phyloP scores from a whole-genome alignment of 2,329 filamentous ascomycete species.

The Claviceps capensis region DNA sequence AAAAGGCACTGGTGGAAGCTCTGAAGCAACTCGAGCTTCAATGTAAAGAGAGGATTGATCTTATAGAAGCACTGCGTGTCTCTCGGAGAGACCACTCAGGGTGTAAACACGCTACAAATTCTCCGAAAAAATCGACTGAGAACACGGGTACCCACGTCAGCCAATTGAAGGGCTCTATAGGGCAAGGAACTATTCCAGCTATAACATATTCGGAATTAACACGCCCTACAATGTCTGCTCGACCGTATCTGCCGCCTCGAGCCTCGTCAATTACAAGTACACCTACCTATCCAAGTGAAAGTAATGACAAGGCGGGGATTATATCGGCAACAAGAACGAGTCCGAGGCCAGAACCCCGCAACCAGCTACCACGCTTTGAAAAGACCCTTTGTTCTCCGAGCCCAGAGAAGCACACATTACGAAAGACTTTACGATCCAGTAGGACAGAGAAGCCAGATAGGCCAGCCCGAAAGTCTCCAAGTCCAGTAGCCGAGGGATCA shows the following conservation, averaged over 20 bases:
- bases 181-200: conserved; percentile 68
- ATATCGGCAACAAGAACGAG: conserved; percentile 8
- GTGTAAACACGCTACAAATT: conserved; percentile 5
- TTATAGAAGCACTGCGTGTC: conserved; percentile 67
- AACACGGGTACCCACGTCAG: conserved; percentile 7
- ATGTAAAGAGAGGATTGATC: conserved; percentile 83
- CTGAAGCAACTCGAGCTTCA: conserved; percentile 74
- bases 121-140: conserved; percentile 12
- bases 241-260: conserved; percentile 42
- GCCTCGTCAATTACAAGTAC: conserved; percentile 36
- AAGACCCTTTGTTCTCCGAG: conserved; percentile 35
- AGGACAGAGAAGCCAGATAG: conserved; percentile 30
- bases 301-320: conserved; percentile 10
- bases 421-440: conserved; percentile 43
- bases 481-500: conserved; percentile 34
- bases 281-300: conserved; percentile 16
- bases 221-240: conserved; percentile 45
- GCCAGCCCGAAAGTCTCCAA: conserved; percentile 26
- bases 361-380: conserved; percentile 20
- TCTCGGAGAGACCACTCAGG: conserved; percentile 32
- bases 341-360: conserved; percentile 19
- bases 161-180: conserved; percentile 49
- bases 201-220: conserved; percentile 70
- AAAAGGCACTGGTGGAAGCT: conserved; percentile 69
- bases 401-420: conserved; percentile 48